Percentiles rank a stretch among this genome's conserved stretches.
Conservation (phyloP, 1,139 yeast genomes). For the Meyerozyma carpophila region DNA sequence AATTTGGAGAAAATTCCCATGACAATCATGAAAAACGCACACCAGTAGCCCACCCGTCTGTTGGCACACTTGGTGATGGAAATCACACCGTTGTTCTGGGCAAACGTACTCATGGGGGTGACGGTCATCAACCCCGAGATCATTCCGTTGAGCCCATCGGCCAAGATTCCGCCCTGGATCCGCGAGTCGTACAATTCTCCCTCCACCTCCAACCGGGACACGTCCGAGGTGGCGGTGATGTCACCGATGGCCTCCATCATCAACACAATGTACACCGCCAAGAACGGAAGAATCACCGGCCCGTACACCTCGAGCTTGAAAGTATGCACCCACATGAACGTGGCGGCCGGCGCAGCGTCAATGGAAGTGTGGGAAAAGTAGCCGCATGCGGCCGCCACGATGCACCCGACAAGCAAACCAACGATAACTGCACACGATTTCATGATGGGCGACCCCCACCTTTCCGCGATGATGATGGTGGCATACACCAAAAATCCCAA, state of each 20-base stretch:
- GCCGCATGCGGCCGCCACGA: conserved; percentile 87
- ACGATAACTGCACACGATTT: conserved; percentile 85
- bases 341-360: conserved; percentile 71
- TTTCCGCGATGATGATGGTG: conserved; percentile 68
- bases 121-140: conserved; percentile 70
- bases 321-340: conserved; percentile 84
- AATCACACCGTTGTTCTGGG: conserved; percentile 92
- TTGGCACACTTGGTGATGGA: conserved; percentile 87
- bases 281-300: conserved; percentile 76
- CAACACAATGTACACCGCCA: conserved; percentile 73
- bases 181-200: conserved; percentile 78
- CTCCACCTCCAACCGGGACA: conserved; percentile 75
- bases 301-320: conserved; percentile 72
- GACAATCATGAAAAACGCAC: conserved; percentile 72
- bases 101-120: conserved; percentile 84
- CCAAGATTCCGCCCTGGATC: conserved; percentile 86
- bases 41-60: conserved; percentile 82
- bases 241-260: conserved; percentile 95
- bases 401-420: conserved; percentile 82
- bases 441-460: conserved; percentile 93
- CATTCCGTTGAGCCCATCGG: conserved; percentile 71
- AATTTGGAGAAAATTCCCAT: conserved; percentile 89
- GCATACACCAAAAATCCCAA: conserved; percentile 78
- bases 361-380: conserved; percentile 58
- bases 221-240: conserved; percentile 88